Evolutionary conservation across 164 flowering plant genomes (phyloP), one percentile per base, ranked within the genome.

Genomic region (Piper longum): DNA sequence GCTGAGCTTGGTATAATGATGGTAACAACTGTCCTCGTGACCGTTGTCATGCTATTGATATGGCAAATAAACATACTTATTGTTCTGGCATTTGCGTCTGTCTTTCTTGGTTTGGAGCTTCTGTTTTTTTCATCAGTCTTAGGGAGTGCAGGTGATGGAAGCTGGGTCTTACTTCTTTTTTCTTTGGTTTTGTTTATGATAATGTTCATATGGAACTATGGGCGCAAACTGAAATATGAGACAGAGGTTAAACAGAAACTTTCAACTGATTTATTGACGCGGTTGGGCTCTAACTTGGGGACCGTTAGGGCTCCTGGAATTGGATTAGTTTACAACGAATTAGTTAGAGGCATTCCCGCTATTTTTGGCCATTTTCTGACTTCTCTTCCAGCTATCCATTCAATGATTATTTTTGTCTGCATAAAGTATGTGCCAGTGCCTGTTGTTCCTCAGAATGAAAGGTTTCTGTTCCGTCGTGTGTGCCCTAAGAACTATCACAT

Each of bases 371-470:
- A 93, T 79, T 93, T 93, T 74, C 71, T 93, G 61, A 90, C 97
- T 52, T 84, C 92, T 43, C 96, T 93, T 55, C 99, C 99, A 5
- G 99, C 99, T 54, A 79, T 93, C 64, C 99, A 93, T 70, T 90
- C 99, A 17, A 90, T 93, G 99, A 75, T 93, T 51, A 93, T 90
- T 65, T 88, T 93, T 73, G 98, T 90, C 16, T 85, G 95, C 69
- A 88, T 93, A 63, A 93, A 93, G 80, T 90, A 93, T 74, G 96
- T 93, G 61, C 98, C 97, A 62, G 95, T 93, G 65, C 90, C 98
- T 59, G 82, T 87, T n/a, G 98, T 93, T 55, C 97, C 92, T 64
- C 98, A 93, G 76, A 75, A 81, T 72, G 98, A 93, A 69, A 78
- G 98, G 69, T 90, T 93, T 79, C 86, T 93, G 61, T 93, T 93